Evolutionary conservation across 2,329 filamentous ascomycete genomes (phyloP).

Genomic region (Trichoderma asperellum): DNA sequence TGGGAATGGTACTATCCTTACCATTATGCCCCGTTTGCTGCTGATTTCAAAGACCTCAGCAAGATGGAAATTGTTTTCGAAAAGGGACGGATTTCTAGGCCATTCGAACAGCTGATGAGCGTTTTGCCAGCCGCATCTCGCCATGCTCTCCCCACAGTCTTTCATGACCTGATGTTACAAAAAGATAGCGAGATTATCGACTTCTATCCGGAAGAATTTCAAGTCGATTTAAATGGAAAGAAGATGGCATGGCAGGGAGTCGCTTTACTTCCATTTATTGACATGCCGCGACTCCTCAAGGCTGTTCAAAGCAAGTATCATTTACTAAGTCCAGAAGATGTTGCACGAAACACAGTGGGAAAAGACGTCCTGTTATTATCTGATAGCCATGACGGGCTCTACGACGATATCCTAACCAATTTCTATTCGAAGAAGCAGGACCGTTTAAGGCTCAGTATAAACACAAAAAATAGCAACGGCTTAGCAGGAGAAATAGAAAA

Average conservation of each 20-base stretch:
- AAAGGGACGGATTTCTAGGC: constrained; percentile 82
- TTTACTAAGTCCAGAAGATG: constrained; percentile 75
- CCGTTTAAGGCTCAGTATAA: constrained; percentile 68
- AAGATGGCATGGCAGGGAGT: constrained; percentile 99
- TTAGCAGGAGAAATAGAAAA: constrained; percentile 81
- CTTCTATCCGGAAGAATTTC: constrained; percentile 95
- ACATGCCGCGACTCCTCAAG: constrained; percentile 80
- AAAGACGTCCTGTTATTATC: constrained; percentile 83
- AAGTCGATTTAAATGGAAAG: constrained; percentile 93
- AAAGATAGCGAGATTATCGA: constrained; percentile 91
- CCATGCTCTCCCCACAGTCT: constrained; percentile 84
- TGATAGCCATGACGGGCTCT: constrained; percentile 76
- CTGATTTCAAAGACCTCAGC: constrained; percentile 84
- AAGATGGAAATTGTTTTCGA: constrained; percentile 81
- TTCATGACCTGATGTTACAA: constrained; percentile 88
- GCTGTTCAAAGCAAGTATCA: constrained; percentile 86
- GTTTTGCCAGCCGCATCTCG: constrained; percentile 92
- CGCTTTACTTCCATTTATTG: constrained; percentile 91
- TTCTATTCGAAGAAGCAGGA: constrained; percentile 93
- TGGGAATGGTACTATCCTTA: constrained; percentile 99
- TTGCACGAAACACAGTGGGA: constrained; percentile 76
- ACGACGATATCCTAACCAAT: constrained; percentile 78
- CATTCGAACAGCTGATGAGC: constrained; percentile 98
- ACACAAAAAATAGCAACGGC: constrained; percentile 75
- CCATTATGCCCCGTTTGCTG: constrained; percentile 96